Evolutionary conservation across 805 yeast genomes (phyloP), one percentile per base, ranked within the genome.

Genomic region (Ogataea pilisensis): DNA sequence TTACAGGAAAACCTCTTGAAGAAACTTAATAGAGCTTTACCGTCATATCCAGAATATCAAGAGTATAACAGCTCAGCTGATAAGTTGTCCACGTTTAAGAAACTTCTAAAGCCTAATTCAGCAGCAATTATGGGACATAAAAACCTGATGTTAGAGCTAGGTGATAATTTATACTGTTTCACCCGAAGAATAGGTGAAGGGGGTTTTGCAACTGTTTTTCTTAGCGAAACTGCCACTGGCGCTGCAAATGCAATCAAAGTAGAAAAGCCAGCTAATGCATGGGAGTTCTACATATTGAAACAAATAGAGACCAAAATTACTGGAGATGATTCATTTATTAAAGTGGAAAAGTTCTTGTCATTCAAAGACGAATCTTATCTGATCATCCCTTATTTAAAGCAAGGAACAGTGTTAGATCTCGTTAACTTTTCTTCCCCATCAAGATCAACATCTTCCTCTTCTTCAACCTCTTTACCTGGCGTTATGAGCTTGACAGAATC

Each of bases 241-340:
- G 55, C 61, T 1, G 53, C 74, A 26, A 73, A 70, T 37, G 95
- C 96, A 0, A 61, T 89, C 38, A 89, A 89, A 55, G 75, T 83
- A 12, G 88, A 84, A 54, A 69, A 71, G 14, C 87, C 91, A 0
- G 65, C 85, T 0, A 73, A 77, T 34, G 67, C 76, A 4, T 88
- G 96, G 96, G 96, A 89, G 60, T 85, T 73, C 52, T 87, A 85
- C 56, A 78, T 86, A 14, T 63, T 87, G 48, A 72, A 66, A 27
- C 80, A 79, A 49, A 66, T 85, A 1, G 77, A 76, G 28, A 42
- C 57, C 40, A 57, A 80, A 65, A 32, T 43, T 2, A 26, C 36
- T 13, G 33, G 35, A 49, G 31, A 48, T 14, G 8, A 17, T 14
- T 29, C 19, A 12, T 52, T 58, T 22, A 69, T 85, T 1, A 55